Conservation (phyloP, 345 rosid species). For the Gossypium anomalum region DNA sequence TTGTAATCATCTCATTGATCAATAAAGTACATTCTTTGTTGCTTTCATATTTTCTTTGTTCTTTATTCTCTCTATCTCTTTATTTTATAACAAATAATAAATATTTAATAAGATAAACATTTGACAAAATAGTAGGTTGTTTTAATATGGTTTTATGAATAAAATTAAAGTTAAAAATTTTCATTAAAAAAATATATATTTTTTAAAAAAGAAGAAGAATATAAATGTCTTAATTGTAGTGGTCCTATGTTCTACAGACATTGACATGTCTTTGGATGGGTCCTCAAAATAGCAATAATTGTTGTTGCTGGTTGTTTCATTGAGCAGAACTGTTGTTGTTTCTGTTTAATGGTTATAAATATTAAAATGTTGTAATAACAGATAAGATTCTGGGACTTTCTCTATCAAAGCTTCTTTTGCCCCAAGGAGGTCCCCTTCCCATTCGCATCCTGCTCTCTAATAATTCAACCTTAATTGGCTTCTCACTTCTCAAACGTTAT, state of each 20-base stretch:
- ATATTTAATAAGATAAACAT: background rate
- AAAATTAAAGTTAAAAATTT: background rate
- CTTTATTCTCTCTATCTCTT: too few species aligned
- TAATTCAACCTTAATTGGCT: background rate
- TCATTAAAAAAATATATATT: background rate
- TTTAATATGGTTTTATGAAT: too few species aligned
- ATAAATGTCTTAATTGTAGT: slow-evolving; percentile 7
- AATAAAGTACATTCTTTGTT: too few species aligned
- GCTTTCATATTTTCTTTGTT: too few species aligned
- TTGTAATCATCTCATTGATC: too few species aligned
- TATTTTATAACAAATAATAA: background rate
- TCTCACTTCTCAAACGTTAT: background rate
- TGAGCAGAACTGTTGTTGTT: too few species aligned
- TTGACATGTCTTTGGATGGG: slow-evolving; percentile 21
- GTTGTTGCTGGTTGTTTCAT: background rate
- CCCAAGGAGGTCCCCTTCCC: slow-evolving; percentile 1
- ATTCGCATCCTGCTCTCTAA: background rate
- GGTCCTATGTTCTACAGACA: slow-evolving; percentile 6
- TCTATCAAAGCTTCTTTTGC: slow-evolving; percentile 14
- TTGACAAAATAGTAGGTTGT: too few species aligned
- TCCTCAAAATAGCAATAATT: slow-evolving; percentile 32
- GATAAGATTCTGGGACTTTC: slow-evolving; percentile 20
- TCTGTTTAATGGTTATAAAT: slow-evolving; percentile 5
- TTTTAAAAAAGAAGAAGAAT: background rate
- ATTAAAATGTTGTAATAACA: background rate